These are phyloP conservation scores for Malus hybrid DNA, from an alignment of 331 rosid genomes.

Conservation along the genomic window DNA sequence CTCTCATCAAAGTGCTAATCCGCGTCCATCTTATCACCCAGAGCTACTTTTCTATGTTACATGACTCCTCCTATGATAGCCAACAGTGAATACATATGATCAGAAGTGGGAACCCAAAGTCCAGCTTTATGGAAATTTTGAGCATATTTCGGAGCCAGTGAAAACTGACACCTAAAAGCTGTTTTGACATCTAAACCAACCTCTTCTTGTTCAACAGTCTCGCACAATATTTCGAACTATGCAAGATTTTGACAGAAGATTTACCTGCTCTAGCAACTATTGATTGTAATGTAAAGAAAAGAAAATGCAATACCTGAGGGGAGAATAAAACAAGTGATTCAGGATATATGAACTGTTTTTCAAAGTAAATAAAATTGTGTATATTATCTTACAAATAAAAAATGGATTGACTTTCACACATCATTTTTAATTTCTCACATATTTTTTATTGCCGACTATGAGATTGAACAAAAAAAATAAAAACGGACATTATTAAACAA, in stretches of 20 bases:
- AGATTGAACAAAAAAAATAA: too few relatives aligned
- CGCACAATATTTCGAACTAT: not conserved
- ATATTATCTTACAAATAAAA: too few relatives aligned
- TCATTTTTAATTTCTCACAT: too few relatives aligned
- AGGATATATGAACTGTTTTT: not conserved
- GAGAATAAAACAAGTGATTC: not conserved
- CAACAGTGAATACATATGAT: not conserved
- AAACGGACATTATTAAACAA: too few relatives aligned
- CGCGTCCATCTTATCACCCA: not conserved
- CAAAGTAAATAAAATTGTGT: not conserved
- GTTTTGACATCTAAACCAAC: not conserved
- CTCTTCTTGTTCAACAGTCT: not conserved
- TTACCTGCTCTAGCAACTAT: not conserved
- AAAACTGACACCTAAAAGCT: not conserved
- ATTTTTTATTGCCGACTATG: too few relatives aligned
- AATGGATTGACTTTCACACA: too few relatives aligned
- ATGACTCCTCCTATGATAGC: not conserved
- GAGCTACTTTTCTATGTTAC: not conserved
- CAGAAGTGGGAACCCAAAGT: not conserved
- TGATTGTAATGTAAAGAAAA: not conserved
- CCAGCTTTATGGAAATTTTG: not conserved
- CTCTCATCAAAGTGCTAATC: not conserved
- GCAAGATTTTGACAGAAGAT: not conserved
- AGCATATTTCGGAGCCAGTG: not conserved
- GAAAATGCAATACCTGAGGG: not conserved